Evolutionary conservation across 2,329 filamentous ascomycete genomes (phyloP), one percentile per base, ranked within the genome.

Genomic region (Penicillium sp.): DNA sequence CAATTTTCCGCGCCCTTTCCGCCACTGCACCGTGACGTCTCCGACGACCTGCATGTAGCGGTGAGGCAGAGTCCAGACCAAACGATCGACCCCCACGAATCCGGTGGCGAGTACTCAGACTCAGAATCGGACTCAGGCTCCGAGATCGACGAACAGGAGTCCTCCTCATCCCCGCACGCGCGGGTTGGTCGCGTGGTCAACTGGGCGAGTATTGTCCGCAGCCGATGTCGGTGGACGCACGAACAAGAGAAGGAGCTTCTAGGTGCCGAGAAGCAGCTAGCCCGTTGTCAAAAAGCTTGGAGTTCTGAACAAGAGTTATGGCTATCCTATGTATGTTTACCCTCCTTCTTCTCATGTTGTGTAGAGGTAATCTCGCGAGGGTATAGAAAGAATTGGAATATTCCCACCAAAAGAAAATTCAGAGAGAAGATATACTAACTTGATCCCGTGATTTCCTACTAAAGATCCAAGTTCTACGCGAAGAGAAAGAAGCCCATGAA

Each of bases 281-380:
- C 61, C 37, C 59, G 67, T 26, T 74, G 72, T 60, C 72, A 74
- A 53, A 74, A 69, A 57, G 69, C 71, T 1, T 74, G 70, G 70
- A 72, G 69, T 52, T 73, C 71, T 10, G 70, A 74, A 52, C 72
- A 74, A 50, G 72, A 74, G 45, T 37, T 74, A 16, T 74, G 72
- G 72, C 52, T 75, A 54, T 57, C 62, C 19, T 65, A 68, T 68
- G 72, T 75, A 67, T 55, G 71, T 68, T 56, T 33, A 3, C 45
- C 31, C 21, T 7, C 4, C 23, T 4, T 29, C 23, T 4, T 29
- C 19, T 31, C 1, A 4, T 19, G 16, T 48, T 19, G 16, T 48
- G 39, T 23, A 19, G 16, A n/a, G 10, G 19, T 14, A 23, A 42
- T 42, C 39, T 42, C 19, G 19, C 13, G 19, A 14, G 37, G 14